Evolutionary conservation across 1,284 basidiomycete species (phyloP).

Genomic region (Sanghuangporus weigelae): DNA sequence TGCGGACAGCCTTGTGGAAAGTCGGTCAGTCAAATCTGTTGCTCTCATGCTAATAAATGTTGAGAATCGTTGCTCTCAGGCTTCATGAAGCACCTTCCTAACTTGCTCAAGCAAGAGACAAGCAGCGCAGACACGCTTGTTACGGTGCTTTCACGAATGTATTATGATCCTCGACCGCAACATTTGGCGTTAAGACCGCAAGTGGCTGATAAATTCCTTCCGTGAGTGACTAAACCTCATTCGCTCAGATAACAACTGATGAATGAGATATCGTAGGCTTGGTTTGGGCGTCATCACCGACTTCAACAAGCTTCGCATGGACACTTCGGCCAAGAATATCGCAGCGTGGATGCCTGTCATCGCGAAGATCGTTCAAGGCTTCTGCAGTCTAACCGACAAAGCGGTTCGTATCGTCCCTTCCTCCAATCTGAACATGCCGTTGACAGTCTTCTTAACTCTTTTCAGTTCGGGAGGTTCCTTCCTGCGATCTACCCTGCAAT

Average conservation of each 20-base stretch:
- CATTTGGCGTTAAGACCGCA: slow-evolving; percentile 79
- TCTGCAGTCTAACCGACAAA: slow-evolving; percentile 84
- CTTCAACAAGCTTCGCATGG: slow-evolving; percentile 85
- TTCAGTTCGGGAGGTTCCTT: slow-evolving; percentile 78
- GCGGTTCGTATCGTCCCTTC: slow-evolving; percentile 52
- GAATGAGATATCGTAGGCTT: slow-evolving; percentile 45
- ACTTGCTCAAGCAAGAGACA: slow-evolving; percentile 97
- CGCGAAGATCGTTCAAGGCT: slow-evolving; percentile 88
- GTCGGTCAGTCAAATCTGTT: slow-evolving; percentile 71
- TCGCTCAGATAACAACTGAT: slow-evolving; percentile 8
- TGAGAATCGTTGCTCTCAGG: slow-evolving; percentile 41
- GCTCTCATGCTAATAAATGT: neutral
- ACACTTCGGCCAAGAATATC: slow-evolving; percentile 95
- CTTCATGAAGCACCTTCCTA: slow-evolving; percentile 99
- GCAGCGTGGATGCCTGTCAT: slow-evolving; percentile 98
- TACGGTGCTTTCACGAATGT: slow-evolving; percentile 90
- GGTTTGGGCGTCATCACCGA: slow-evolving; percentile 89
- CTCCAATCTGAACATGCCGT: neutral
- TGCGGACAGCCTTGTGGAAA: slow-evolving; percentile 98
- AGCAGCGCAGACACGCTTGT: slow-evolving; percentile 95
- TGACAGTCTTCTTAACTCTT: slow-evolving; percentile 12
- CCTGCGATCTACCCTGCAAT: slow-evolving; percentile 84
- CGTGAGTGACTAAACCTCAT: slow-evolving; percentile 50
- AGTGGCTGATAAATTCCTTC: slow-evolving; percentile 85
- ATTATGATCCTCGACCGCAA: slow-evolving; percentile 83